Evolutionary conservation across 1,139 yeast species (phyloP).

Genomic region (Debaryomyces sp.): DNA sequence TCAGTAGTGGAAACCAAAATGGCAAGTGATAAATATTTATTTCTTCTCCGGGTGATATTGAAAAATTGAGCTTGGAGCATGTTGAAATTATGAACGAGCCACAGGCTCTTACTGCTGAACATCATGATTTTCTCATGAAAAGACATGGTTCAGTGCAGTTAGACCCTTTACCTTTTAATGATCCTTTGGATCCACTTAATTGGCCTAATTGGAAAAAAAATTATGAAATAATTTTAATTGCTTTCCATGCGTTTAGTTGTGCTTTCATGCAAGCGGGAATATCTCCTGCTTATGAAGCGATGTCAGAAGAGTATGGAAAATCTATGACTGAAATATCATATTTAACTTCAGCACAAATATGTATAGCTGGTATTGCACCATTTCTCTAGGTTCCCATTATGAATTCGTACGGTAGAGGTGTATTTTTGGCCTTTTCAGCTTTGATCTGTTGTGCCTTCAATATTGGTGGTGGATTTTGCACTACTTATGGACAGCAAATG

Average conservation of each 20-base stretch:
- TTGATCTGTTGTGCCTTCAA: conserved; percentile 19
- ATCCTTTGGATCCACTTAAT: not conserved
- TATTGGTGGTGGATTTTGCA: conserved; percentile 19
- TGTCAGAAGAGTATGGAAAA: conserved; percentile 13
- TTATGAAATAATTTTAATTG: not conserved
- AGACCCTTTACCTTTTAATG: not conserved
- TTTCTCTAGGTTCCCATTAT: conserved; percentile 23
- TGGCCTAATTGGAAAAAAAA: not conserved
- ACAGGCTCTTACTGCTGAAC: not conserved
- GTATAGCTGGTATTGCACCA: conserved; percentile 20
- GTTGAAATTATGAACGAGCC: not conserved
- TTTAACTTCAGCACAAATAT: conserved; percentile 20
- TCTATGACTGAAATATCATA: conserved; percentile 18
- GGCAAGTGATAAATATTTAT: not conserved
- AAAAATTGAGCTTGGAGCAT: not conserved
- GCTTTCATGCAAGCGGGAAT: conserved; percentile 24
- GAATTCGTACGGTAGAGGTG: conserved; percentile 20
- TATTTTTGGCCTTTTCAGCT: conserved; percentile 16
- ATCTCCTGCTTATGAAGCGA: conserved; percentile 19
- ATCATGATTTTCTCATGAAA: not conserved
- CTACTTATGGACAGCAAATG: conserved; percentile 18
- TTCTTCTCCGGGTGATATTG: not conserved
- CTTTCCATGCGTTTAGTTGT: conserved; percentile 21
- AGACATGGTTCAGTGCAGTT: not conserved
- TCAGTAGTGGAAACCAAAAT: not conserved